phyloP scores from a whole-genome alignment of 495 filamentous ascomycete genomes.

The Daldinia caldariorum region DNA sequence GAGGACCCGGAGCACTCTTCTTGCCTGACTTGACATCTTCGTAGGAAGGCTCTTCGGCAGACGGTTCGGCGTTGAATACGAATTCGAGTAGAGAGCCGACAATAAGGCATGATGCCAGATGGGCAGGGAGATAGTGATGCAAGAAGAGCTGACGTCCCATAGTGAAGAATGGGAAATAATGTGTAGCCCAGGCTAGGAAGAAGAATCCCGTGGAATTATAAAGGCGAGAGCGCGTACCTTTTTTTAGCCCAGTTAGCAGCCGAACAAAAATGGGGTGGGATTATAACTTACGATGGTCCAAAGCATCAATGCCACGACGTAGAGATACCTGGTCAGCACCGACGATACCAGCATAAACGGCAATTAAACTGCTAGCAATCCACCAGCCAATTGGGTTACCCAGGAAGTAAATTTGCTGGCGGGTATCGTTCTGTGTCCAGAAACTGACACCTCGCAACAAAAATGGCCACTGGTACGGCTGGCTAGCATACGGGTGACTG shows the following conservation, averaged over 20 bases:
- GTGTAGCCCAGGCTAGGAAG: constrained; percentile 96
- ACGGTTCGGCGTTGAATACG: constrained; percentile 88
- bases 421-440: constrained; percentile 97
- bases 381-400: constrained; percentile 99
- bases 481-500: constrained; percentile 93
- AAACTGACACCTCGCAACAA: constrained; percentile 95
- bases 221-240: constrained; percentile 88
- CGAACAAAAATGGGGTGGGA: not conserved
- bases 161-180: constrained; percentile 97
- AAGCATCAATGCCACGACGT: constrained; percentile 88
- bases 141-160: constrained; percentile 99
- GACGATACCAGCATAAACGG: constrained; percentile 92
- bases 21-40: constrained; percentile 62
- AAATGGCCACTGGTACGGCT: constrained; percentile 98
- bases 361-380: constrained; percentile 89
- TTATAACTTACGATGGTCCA: constrained; percentile 85
- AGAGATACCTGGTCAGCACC: constrained; percentile 93
- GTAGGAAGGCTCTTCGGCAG: constrained; percentile 57
- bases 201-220: constrained; percentile 99
- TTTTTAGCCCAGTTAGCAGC: constrained; percentile 47
- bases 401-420: constrained; percentile 97
- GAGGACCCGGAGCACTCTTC: constrained; percentile 54
- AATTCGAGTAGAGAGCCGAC: constrained; percentile 97
- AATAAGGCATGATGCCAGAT: constrained; percentile 91
- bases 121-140: constrained; percentile 96